phyloP scores from a whole-genome alignment of 345 rosid species.

The Heritiera fomes region DNA sequence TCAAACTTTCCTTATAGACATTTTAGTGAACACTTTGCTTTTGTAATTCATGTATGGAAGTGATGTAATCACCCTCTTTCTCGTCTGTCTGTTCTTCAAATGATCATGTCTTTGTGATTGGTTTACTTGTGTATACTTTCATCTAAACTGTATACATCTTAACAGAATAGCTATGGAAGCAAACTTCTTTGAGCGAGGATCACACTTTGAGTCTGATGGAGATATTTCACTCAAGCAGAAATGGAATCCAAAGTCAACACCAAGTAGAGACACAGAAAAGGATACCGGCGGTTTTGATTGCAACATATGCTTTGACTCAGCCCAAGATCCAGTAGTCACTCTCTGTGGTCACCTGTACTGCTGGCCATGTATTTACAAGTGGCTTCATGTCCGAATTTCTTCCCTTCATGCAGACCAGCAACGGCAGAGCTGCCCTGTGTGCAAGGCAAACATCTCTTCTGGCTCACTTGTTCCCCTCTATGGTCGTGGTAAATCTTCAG shows the following conservation, averaged over 20 bases:
- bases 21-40: not conserved
- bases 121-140: not conserved
- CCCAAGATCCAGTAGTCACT: slow-evolving; percentile 73
- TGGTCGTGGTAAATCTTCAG: slow-evolving; percentile 65
- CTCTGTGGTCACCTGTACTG: slow-evolving; percentile 88
- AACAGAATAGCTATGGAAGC: slow-evolving; percentile 48
- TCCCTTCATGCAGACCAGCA: slow-evolving; percentile 40
- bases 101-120: not conserved
- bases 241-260: slow-evolving; percentile 28
- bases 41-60: not conserved
- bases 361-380: slow-evolving; percentile 82
- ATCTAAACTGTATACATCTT: not conserved
- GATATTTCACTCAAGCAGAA: slow-evolving; percentile 37
- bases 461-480: slow-evolving; percentile 85
- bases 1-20: not conserved
- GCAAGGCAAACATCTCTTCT: slow-evolving; percentile 67
- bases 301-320: slow-evolving; percentile 76
- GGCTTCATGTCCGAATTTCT: slow-evolving; percentile 50
- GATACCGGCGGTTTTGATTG: slow-evolving; percentile 59
- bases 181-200: slow-evolving; percentile 37
- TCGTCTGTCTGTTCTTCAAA: not conserved
- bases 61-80: not conserved
- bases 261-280: slow-evolving; percentile 31
- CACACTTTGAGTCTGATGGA: slow-evolving; percentile 32
- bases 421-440: slow-evolving; percentile 79